Base-by-base conservation (phyloP, 2,329 filamentous ascomycete genomes). In the Nannizziopsis arthrosporioides region DNA sequence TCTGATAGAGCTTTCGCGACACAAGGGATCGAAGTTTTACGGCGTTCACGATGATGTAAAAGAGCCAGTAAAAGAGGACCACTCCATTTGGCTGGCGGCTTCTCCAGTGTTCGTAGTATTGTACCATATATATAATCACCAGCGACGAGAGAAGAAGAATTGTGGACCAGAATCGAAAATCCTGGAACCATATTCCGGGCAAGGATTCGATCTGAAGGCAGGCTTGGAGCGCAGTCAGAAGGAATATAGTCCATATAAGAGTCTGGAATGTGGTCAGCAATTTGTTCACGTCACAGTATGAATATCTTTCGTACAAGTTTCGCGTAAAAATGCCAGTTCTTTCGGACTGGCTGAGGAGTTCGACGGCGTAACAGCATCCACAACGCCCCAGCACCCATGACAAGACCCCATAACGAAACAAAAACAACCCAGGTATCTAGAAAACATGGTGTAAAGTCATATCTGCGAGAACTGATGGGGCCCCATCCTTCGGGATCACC, bases 371-470 rank as follows among this genome's bases (percentile, higher is more conserved):
- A 64, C 45, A 96, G 72, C 72, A 85, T 85, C 79, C 82, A 90
- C 37, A 94, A 69, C 27, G 90, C 87, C 40, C 81, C 74, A 6
- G 80, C 74, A 50, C 92, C 92, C 54, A 82, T 75, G 18, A 95
- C 48, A 18, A 95, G 73, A 12, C 90, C 89, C 69, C 83, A 93
- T 11, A 74, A 74, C 7, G 86, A 85, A 22, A 94, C 85, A 1
- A 75, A 69, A 31, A 84, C 79, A 51, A 96, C 78, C 79, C 86
- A 89, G 17, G 94, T 78, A 64, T 98, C 93, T 59, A 96, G 81
- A 63, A 98, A 98, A 72, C 92, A 98, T 36, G 92, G 90, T 12
- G 92, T 96, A 60, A 98, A 88, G 69, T 98, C 92, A 67, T 87
- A 95, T 64, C 90, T 77, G 56, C 81, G 74, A 32, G 82, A 81